Evolutionary conservation across 441 rosid species (phyloP).

Genomic region (Syzygium malaccense): DNA sequence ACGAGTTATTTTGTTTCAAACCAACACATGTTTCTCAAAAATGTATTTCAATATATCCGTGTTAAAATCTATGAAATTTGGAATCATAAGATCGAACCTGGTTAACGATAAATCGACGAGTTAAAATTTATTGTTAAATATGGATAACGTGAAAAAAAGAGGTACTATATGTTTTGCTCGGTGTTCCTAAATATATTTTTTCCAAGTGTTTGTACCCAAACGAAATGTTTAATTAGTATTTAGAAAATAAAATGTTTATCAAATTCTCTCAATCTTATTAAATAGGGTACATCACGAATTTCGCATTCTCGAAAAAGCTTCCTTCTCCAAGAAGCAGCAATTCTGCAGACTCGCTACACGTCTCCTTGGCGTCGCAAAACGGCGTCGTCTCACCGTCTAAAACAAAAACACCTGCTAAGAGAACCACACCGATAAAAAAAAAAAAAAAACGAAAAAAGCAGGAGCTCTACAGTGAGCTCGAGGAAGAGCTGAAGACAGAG

Average conservation of each 20-base stretch:
- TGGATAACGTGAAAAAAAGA: neutral
- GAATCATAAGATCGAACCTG: neutral
- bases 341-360: no score
- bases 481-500: neutral
- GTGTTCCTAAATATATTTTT: neutral
- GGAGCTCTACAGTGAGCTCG: neutral
- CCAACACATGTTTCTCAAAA: neutral
- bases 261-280: neutral
- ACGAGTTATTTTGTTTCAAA: neutral
- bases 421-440: no score
- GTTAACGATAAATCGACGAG: neutral
- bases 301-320: neutral
- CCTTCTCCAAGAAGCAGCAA: neutral
- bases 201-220: neutral
- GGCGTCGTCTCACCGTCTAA: neutral
- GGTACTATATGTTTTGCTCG: neutral
- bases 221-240: no score
- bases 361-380: neutral
- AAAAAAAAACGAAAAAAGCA: no score
- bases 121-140: neutral
- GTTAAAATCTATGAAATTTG: neutral
- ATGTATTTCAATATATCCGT: neutral
- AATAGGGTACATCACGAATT: neutral
- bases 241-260: neutral
- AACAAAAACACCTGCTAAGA: neutral